Percentiles rank a stretch among this genome's conserved stretches.
These are phyloP conservation scores for Exophiala xenobiotica DNA, from an alignment of 2,329 filamentous ascomycete species.

Conservation along the genomic window DNA sequence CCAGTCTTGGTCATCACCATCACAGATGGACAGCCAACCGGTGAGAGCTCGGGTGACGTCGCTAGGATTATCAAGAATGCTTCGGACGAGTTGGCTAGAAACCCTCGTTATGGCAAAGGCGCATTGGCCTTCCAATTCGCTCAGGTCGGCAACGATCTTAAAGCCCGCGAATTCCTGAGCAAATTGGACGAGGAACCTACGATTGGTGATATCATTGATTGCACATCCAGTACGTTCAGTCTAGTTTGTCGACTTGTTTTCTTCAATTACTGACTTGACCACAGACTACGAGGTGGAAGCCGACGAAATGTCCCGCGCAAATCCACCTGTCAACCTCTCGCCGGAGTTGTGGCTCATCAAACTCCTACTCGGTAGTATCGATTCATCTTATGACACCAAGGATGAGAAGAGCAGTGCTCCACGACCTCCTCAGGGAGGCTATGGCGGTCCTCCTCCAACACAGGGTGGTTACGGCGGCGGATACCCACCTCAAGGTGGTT, in stretches of 20 bases:
- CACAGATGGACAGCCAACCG: constrained; percentile 65
- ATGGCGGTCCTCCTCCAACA: constrained; percentile 33
- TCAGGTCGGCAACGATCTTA: constrained; percentile 66
- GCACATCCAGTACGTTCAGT: constrained; percentile 67
- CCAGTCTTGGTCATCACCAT: constrained; percentile 65
- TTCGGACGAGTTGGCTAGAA: constrained; percentile 50
- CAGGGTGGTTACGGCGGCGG: constrained; percentile 33
- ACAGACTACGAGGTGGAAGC: constrained; percentile 67
- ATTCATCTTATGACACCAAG: constrained; percentile 64
- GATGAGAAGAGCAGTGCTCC: constrained; percentile 57
- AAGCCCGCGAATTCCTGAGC: constrained; percentile 62
- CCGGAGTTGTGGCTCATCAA: constrained; percentile 68
- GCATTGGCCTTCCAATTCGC: constrained; percentile 68
- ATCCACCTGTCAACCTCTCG: constrained; percentile 62
- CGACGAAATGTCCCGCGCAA: constrained; percentile 62
- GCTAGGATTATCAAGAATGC: constrained; percentile 59
- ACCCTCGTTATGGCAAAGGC: constrained; percentile 54
- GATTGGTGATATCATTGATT: constrained; percentile 64
- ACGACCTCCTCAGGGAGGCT: constrained; percentile 24
- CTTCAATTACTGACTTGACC: constrained; percentile 8
- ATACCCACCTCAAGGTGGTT: constrained; percentile 23
- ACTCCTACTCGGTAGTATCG: constrained; percentile 66
- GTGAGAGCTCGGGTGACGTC: constrained; percentile 58
- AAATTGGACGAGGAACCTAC: constrained; percentile 64
- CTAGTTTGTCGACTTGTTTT: not conserved